Evolutionary conservation across 2,329 filamentous ascomycete genomes (phyloP).

Genomic region (Cercospora beticola): DNA sequence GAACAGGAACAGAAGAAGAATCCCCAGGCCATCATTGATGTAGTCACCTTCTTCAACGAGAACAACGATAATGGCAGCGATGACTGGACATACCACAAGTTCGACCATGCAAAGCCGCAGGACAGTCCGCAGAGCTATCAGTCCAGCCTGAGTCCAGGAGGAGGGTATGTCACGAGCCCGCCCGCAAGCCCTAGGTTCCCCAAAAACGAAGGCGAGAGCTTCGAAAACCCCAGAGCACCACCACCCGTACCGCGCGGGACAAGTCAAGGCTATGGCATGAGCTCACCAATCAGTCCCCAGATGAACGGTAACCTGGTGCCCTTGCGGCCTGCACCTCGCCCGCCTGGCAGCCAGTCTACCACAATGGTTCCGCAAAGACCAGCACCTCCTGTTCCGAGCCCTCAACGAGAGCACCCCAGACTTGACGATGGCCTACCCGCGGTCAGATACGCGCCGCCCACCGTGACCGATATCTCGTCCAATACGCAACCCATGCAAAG

Average conservation of each 20-base stretch:
- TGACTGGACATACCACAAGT: conserved; percentile 92
- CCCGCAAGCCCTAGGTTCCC: conserved; percentile 85
- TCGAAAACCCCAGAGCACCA: conserved; percentile 92
- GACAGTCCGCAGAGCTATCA: conserved; percentile 40
- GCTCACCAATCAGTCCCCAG: conserved; percentile 44
- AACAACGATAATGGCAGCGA: conserved; percentile 77
- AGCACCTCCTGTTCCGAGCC: conserved; percentile 50
- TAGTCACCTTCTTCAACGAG: conserved; percentile 96
- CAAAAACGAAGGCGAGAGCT: conserved; percentile 85
- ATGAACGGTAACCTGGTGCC: conserved; percentile 62
- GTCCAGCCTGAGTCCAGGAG: conserved; percentile 34
- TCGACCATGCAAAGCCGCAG: conserved; percentile 75
- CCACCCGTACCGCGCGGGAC: conserved; percentile 72
- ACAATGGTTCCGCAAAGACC: conserved; percentile 49
- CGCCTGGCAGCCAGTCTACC: conserved; percentile 58
- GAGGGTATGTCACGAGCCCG: conserved; percentile 66
- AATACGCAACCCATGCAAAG: conserved; percentile 38
- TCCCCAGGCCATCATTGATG: conserved; percentile 91
- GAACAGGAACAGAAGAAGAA: conserved; percentile 95
- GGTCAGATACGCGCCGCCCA: conserved; percentile 46
- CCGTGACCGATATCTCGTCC: conserved; percentile 39
- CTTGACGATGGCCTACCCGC: conserved; percentile 43
- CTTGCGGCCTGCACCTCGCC: conserved; percentile 76
- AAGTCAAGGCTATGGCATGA: conserved; percentile 43
- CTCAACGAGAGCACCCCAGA: conserved; percentile 31